A percentile compares a stretch with the other conserved stretches of the same genome.
Evolutionary conservation across 2,329 filamentous ascomycete species (phyloP).

Genomic region (Gnomoniopsis sp.): DNA sequence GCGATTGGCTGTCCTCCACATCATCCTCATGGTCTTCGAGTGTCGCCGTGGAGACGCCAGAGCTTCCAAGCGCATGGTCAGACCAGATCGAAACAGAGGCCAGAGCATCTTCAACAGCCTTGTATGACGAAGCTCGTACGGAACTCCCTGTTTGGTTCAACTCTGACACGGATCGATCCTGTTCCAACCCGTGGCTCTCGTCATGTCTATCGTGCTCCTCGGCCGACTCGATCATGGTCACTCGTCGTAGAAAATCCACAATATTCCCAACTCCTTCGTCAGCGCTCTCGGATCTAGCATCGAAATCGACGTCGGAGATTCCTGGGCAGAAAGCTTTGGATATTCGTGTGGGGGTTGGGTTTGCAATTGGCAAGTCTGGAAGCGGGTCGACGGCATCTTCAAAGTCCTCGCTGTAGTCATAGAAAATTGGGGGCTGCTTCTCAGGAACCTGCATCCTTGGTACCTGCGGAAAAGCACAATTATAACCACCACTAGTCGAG

Average conservation of each 20-base stretch:
- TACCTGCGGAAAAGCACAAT: constrained; percentile 24
- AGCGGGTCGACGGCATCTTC: constrained; percentile 26
- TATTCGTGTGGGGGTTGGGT: constrained; percentile 27
- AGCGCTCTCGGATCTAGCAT: background rate
- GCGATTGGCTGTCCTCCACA: background rate
- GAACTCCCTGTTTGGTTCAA: background rate
- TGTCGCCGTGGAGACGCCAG: background rate
- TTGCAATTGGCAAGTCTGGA: constrained; percentile 25
- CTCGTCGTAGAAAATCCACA: constrained; percentile 7
- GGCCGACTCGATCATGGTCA: background rate
- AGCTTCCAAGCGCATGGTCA: background rate
- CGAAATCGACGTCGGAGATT: background rate
- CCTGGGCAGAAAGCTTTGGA: constrained; percentile 1
- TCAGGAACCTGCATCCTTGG: constrained; percentile 22
- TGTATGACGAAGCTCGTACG: background rate
- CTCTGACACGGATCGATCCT: background rate
- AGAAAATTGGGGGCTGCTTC: constrained; percentile 39
- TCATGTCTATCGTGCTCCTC: background rate
- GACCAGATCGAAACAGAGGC: background rate
- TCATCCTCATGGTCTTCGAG: background rate
- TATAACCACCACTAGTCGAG: constrained; percentile 49
- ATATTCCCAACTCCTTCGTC: constrained; percentile 4
- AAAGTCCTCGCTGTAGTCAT: constrained; percentile 52
- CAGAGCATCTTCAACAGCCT: background rate
- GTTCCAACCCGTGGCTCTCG: background rate